Base-by-base conservation (phyloP, 2,329 filamentous ascomycete genomes). In the Coniochaeta ligniaria region DNA sequence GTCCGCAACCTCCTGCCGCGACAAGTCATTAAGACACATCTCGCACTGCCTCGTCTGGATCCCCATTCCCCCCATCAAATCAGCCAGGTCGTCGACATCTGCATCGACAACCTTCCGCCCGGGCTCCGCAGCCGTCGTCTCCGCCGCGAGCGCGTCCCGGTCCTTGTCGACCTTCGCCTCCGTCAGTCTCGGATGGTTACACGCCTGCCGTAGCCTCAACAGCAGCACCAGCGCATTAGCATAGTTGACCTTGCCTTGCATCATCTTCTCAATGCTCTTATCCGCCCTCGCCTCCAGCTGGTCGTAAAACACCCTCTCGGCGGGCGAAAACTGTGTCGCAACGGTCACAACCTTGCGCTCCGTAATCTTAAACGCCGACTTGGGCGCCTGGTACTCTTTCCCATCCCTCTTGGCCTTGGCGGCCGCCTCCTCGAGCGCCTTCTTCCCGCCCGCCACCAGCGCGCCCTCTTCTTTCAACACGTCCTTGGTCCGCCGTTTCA, bases 401-500 rank as follows among this genome's bases (percentile, higher is more conserved):
- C 83, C 85, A 5, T 81, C 79, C 57, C 83, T 78, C 5, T 75
- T 74, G 0, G 73, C 73, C 60, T 73, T 74, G 38, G 72, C 69
- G 3, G 71, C 74, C 28, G 76, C 78, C 64, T 66, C 73, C 55
- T 73, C 72, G 14, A 74, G 66, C 16, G 72, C 71, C 64, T 78
- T 76, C 70, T 91, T 90, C 59, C 89, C 87, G 41, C 90, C 90
- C 28, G 90, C 88, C 62, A 90, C 90, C 20, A 96, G 78, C 0
- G 91, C 91, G 12, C 91, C 91, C 12, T 91, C 91, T 67, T 92
- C 83, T 75, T 95, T 96, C 63, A 99, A 78, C n/a, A 99, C 91
- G 24, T 96, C 92, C 75, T 99, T 99, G 9, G 93, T 98, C 47
- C 95, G 87, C n/a, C 95, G 88, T 78, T 98, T 96, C 95, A 99